Conservation (phyloP, 257 asterid species). For the Lithospermum erythrorhizon region DNA sequence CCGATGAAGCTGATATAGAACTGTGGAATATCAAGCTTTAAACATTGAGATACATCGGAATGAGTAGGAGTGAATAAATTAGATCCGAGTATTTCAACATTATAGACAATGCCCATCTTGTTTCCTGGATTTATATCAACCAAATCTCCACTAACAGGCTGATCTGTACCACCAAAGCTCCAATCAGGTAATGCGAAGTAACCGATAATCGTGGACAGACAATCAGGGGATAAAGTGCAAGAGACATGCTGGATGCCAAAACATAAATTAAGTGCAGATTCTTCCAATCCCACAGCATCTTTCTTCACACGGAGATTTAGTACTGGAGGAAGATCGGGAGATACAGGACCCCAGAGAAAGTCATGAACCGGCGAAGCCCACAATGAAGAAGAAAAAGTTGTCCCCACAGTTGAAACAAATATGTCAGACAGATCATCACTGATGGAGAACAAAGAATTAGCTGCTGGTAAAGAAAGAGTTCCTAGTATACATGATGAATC, state of each 20-base stretch:
- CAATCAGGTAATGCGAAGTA: slow-evolving; percentile 69
- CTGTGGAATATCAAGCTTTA: slow-evolving; percentile 51
- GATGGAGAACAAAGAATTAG: slow-evolving; percentile 34
- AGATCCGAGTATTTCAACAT: slow-evolving; percentile 56
- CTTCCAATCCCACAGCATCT: slow-evolving; percentile 24
- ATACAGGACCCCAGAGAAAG: slow-evolving; percentile 73
- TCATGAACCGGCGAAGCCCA: slow-evolving; percentile 38
- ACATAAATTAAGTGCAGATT: slow-evolving; percentile 34
- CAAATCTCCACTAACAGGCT: slow-evolving; percentile 21
- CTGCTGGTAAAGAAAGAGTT: slow-evolving; percentile 43
- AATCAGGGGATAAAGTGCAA: slow-evolving; percentile 69
- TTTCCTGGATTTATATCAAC: slow-evolving; percentile 25
- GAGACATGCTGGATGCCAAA: slow-evolving; percentile 62
- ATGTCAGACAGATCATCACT: slow-evolving; percentile 43
- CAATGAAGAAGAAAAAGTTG: slow-evolving; percentile 59
- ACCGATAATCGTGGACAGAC: slow-evolving; percentile 63
- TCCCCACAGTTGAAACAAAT: slow-evolving; percentile 57
- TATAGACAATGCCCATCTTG: slow-evolving; percentile 23
- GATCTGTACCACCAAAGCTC: slow-evolving; percentile 32
- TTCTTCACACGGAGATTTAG: slow-evolving; percentile 52
- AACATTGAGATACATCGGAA: slow-evolving; percentile 32
- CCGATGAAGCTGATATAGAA: slow-evolving; percentile 27
- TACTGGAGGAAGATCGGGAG: slow-evolving; percentile 45
- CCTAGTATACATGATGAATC: slow-evolving; percentile 69
- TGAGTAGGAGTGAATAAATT: slow-evolving; percentile 50